phyloP scores from a whole-genome alignment of 1,284 basidiomycete species.

The Filobasidium uniguttulatum region DNA sequence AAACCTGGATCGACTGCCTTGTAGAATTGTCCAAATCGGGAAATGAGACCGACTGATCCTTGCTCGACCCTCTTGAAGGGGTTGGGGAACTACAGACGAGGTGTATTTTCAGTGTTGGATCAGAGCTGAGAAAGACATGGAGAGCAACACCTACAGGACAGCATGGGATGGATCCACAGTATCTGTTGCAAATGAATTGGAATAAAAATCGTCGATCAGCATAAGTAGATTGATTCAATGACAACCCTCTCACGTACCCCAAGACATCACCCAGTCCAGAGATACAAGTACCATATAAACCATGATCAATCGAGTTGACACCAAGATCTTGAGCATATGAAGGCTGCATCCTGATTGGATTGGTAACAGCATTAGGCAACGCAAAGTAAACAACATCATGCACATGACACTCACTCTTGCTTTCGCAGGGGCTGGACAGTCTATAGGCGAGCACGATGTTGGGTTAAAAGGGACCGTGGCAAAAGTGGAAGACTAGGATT shows the following conservation, averaged over 20 bases:
- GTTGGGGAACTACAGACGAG: constrained; percentile 32
- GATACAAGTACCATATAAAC: constrained; percentile 68
- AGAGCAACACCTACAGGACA: constrained; percentile 44
- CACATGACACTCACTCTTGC: constrained; percentile 26
- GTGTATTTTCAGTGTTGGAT: constrained; percentile 43
- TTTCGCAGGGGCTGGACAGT: constrained; percentile 34
- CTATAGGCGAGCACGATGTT: constrained; percentile 17
- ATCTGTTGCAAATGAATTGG: constrained; percentile 48
- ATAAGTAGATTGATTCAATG: not conserved
- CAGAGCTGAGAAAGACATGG: not conserved
- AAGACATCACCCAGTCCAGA: constrained; percentile 41
- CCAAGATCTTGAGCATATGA: constrained; percentile 82
- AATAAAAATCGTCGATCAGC: constrained; percentile 4
- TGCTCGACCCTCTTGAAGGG: constrained; percentile 43
- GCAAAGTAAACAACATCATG: no score
- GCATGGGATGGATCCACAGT: constrained; percentile 70
- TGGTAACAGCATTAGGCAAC: constrained; percentile 32
- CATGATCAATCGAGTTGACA: constrained; percentile 49
- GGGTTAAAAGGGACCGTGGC: not conserved
- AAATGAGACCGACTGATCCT: constrained; percentile 80
- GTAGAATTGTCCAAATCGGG: constrained; percentile 88
- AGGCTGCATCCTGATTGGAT: constrained; percentile 38
- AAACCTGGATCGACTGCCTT: constrained; percentile 86
- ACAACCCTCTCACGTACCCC: constrained; percentile 11
- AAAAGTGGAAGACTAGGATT: no score